These are phyloP conservation scores for Syncephalastrum racemosum DNA, from an alignment of 371 early-diverging fungal species.

Conservation along the genomic window DNA sequence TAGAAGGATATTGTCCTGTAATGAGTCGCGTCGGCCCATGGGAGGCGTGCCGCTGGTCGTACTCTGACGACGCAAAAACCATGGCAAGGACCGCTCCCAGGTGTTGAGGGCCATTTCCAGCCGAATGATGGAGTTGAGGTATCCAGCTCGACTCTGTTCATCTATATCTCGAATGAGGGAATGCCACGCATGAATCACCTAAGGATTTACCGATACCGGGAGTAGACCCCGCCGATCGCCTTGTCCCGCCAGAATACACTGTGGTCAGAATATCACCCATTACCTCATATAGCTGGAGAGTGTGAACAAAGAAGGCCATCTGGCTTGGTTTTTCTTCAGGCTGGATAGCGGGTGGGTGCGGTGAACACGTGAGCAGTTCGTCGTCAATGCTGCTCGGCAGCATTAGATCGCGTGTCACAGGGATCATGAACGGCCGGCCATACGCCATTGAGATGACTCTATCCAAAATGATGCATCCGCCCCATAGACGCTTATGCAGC, in stretches of 20 bases:
- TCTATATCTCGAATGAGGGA: conserved; percentile 5
- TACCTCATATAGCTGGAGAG: conserved; percentile 24
- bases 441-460: conserved; percentile 32
- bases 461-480: conserved; percentile 28
- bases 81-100: conserved; percentile 26
- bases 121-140: conserved; percentile 18
- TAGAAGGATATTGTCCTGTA: conserved; percentile 13
- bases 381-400: conserved; percentile 26
- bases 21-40: neutral
- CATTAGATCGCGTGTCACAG: conserved; percentile 16
- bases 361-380: conserved; percentile 18
- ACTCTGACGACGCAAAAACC: conserved; percentile 17
- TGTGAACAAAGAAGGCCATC: conserved; percentile 27
- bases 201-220: neutral
- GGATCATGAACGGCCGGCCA: conserved; percentile 31
- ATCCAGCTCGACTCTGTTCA: conserved; percentile 12
- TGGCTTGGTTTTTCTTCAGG: conserved; percentile 26
- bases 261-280: conserved; percentile 30
- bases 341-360: conserved; percentile 18
- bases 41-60: conserved; percentile 6
- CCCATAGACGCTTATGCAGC: conserved; percentile 24
- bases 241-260: conserved; percentile 19
- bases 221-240: conserved; percentile 1
- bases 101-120: conserved; percentile 22
- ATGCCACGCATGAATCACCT: neutral